Conservation (phyloP, 768 basidiomycete species). For the Boletus reticulatus region DNA sequence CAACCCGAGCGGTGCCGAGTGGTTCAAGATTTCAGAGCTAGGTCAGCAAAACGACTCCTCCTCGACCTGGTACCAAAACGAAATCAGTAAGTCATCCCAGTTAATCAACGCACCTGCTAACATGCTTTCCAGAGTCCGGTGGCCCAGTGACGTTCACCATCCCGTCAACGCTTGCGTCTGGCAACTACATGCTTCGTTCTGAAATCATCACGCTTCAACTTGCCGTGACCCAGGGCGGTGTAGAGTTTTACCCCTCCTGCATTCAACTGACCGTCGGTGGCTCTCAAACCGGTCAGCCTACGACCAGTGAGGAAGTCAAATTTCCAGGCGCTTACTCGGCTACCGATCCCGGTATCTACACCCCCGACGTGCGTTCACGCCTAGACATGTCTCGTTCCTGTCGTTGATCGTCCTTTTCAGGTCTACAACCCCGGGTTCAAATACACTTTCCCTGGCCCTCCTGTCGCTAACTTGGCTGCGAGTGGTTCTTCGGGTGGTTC, state of each 20-base stretch:
- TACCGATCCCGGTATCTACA: conserved; percentile 65
- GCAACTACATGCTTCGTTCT: too few relatives aligned
- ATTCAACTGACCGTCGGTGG: too few relatives aligned
- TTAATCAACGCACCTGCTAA: not conserved
- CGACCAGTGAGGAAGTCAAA: too few relatives aligned
- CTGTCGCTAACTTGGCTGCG: conserved; percentile 30
- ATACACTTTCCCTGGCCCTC: conserved; percentile 54
- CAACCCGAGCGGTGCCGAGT: conserved; percentile 52
- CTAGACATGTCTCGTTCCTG: too few relatives aligned
- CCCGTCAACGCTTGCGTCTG: conserved; percentile 50
- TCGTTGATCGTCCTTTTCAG: conserved; percentile 4
- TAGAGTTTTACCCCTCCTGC: too few relatives aligned
- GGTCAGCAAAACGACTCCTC: conserved; percentile 36
- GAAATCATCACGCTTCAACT: conserved; percentile 75
- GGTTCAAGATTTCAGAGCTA: conserved; percentile 72
- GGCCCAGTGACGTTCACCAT: conserved; percentile 39
- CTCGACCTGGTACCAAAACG: conserved; percentile 50
- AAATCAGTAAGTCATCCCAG: conserved; percentile 39
- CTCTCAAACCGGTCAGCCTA: too few relatives aligned
- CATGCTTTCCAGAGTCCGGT: conserved; percentile 33
- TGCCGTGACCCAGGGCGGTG: conserved; percentile 41
- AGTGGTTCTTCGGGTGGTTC: conserved; percentile 4
- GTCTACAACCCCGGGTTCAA: conserved; percentile 26
- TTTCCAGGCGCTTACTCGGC: too few relatives aligned
- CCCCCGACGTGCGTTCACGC: conserved; percentile 39